Evolutionary conservation across 2,329 filamentous ascomycete genomes (phyloP).

Genomic region (Aspergillus pseudoviridinutans): DNA sequence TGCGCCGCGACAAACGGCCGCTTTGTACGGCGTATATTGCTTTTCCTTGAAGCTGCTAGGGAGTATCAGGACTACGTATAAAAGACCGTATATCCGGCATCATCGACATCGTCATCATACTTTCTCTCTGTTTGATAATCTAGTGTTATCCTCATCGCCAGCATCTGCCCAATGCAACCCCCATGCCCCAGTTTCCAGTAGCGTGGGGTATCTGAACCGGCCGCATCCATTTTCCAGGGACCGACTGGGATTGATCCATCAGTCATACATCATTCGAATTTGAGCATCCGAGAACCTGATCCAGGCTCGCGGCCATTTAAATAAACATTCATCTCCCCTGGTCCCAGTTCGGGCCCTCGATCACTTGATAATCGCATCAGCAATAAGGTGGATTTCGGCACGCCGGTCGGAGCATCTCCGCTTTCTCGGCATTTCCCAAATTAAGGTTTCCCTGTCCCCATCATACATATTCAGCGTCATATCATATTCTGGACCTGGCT

Average conservation of each 20-base stretch:
- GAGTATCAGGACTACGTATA: not conserved
- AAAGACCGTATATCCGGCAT: not conserved
- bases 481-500: not conserved
- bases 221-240: not conserved
- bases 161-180: not conserved
- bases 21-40: not conserved
- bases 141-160: not conserved
- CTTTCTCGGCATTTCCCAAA: not conserved
- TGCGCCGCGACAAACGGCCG: not conserved
- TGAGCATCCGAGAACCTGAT: constrained; percentile 3
- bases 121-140: not conserved
- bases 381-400: not conserved
- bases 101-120: not conserved
- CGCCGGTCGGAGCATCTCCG: not conserved
- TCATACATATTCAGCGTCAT: not conserved
- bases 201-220: constrained; percentile 4
- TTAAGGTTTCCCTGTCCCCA: not conserved
- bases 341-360: not conserved
- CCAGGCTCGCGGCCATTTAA: constrained; percentile 8
- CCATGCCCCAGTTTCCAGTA: constrained; percentile 4
- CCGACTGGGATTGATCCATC: not conserved
- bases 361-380: not conserved
- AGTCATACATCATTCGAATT: constrained; percentile 8
- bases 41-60: not conserved
- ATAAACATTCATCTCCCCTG: not conserved